A percentile compares a stretch with the other conserved stretches of the same genome.
phyloP scores from a whole-genome alignment of 495 filamentous ascomycete genomes.

The Podospora pseudopauciseta region DNA sequence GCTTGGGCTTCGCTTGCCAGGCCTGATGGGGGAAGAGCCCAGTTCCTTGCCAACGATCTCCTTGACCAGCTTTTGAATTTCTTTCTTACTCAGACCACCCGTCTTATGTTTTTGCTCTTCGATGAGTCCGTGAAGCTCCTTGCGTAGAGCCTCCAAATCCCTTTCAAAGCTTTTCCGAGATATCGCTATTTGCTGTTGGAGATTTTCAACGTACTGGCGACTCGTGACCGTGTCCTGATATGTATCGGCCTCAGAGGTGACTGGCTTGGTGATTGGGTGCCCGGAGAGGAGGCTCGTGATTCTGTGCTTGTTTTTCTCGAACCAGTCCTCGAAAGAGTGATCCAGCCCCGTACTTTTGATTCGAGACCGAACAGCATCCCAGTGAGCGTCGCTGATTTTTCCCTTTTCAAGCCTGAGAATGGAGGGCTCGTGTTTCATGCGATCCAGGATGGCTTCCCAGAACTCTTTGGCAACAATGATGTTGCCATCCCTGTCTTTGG shows the following conservation, averaged over 20 bases:
- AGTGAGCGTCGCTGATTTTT: slow-evolving; percentile 13
- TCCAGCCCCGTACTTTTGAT: background rate
- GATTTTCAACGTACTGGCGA: background rate
- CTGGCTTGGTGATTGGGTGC: background rate
- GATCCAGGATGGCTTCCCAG: background rate
- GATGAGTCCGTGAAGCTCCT: slow-evolving; percentile 17
- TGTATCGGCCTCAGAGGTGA: background rate
- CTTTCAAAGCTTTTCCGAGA: slow-evolving; percentile 22
- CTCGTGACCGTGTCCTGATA: background rate
- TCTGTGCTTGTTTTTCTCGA: background rate
- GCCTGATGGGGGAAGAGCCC: background rate
- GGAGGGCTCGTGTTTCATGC: background rate
- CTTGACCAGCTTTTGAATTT: slow-evolving; percentile 34
- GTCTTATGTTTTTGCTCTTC: slow-evolving; percentile 13
- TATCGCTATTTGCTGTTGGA: background rate
- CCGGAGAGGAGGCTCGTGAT: background rate
- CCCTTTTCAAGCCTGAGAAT: background rate
- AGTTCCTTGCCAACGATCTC: slow-evolving; percentile 38
- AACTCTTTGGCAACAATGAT: background rate
- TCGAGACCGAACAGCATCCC: background rate
- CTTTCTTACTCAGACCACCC: slow-evolving; percentile 27
- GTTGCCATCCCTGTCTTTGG: background rate
- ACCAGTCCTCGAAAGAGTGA: background rate
- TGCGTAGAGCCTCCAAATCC: slow-evolving; percentile 21
- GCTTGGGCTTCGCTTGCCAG: slow-evolving; percentile 28